Base-by-base conservation (phyloP, 2,329 filamentous ascomycete species). In the Drechslera avenae region DNA sequence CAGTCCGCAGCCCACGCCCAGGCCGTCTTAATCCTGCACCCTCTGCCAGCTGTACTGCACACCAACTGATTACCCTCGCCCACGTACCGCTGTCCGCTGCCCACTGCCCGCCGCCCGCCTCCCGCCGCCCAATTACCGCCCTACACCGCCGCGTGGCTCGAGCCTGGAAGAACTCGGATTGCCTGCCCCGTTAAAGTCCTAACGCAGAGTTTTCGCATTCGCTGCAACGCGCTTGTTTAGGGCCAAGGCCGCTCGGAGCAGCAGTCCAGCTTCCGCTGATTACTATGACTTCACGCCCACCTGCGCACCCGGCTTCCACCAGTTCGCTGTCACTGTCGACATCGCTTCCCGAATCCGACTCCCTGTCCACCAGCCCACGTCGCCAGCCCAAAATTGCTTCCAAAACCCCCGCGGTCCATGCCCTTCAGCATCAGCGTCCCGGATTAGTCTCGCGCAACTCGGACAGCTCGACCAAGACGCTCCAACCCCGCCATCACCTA, bases 181-280 rank as follows among this genome's bases (percentile, higher is more conserved):
- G 60, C 60, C 62, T 66, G 61, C 62, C 63, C 69, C 68, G 66
- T 71, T 62, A 57, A 64, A 58, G 57, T 50, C 45, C 54, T 62
- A 44, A 55, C 57, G 60, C 64, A 73, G 69, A 70, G 61, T 67
- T 73, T 71, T 71, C 63, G 58, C 62, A 57, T 56, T 60, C 62
- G 57, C 57, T 59, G 56, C 58, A 52, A 32, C 54, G 60, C 62
- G 66, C 62, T 65, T 67, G 53, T 62, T 64, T 63, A 56, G 59
- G 67, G 64, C 62, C 62, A 67, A 68, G 60, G 67, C 66, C 61
- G 62, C 58, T 55, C 54, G 59, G 59, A 59, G 53, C 54, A 62
- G 61, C 63, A 47, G 65, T 56, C 58, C 62, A 65, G 63, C 53
- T 62, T 53, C 56, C 50, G 52, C 56, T 57, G 60, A 66, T 72